Conservation (phyloP, 768 basidiomycete genomes). For the Cystofilobasidium bisporidii region DNA sequence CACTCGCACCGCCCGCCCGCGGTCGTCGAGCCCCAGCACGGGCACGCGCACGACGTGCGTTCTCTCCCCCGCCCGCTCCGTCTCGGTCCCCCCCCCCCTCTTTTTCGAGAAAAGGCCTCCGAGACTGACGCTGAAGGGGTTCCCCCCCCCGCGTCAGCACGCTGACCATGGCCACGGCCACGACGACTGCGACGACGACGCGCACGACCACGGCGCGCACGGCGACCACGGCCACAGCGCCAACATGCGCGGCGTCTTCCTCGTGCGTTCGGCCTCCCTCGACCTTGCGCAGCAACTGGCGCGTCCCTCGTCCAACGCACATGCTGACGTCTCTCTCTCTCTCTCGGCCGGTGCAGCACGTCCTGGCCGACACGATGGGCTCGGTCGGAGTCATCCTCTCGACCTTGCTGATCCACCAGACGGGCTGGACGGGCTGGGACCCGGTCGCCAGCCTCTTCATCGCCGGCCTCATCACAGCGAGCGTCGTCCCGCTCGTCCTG, state of each 20-base stretch:
- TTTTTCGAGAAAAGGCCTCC: no score
- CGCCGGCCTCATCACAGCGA: conserved; percentile 85
- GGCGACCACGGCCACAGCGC: conserved; percentile 60
- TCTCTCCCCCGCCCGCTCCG: no score
- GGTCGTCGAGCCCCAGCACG: background rate
- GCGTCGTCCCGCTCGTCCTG: conserved; percentile 86
- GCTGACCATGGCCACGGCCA: conserved; percentile 35
- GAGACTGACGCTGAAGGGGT: background rate
- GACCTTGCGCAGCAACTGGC: background rate
- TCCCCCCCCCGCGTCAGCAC: conserved; percentile 31
- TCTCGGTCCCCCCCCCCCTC: background rate
- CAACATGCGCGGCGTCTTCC: conserved; percentile 90
- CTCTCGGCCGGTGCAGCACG: conserved; percentile 47
- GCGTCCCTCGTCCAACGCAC: no score
- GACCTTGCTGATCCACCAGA: conserved; percentile 85
- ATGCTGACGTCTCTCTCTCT: background rate
- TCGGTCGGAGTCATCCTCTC: conserved; percentile 97
- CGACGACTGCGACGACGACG: conserved; percentile 35
- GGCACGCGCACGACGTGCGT: conserved; percentile 6
- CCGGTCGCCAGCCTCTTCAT: conserved; percentile 96
- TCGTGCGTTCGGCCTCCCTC: conserved; percentile 39
- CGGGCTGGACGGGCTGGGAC: conserved; percentile 98
- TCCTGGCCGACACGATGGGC: conserved; percentile 93
- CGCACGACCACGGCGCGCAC: conserved; percentile 33
- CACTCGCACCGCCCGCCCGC: conserved; percentile 7